A percentile compares a stretch with the other conserved stretches of the same genome.
Evolutionary conservation across 345 rosid genomes (phyloP).

Genomic region (Anastatica hierochuntica): DNA sequence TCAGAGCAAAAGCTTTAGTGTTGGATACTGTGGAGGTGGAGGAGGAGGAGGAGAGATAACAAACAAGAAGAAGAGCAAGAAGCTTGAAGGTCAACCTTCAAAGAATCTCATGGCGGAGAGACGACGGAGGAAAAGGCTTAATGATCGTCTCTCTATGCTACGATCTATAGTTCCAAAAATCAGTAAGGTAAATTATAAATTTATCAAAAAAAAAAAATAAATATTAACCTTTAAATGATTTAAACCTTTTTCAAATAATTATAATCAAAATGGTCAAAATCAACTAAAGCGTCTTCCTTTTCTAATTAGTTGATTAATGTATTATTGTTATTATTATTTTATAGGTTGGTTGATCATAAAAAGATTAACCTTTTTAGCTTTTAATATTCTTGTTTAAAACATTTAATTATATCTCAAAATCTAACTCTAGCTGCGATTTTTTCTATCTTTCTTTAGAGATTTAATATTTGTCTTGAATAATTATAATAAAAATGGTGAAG

Average conservation of each 20-base stretch:
- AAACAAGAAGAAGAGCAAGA: slow-evolving; percentile 42
- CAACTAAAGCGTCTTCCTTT: background rate
- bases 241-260: background rate
- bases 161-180: slow-evolving; percentile 93
- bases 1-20: slow-evolving; percentile 33
- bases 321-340: background rate
- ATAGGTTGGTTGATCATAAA: slow-evolving; percentile 6
- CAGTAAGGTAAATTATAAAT: slow-evolving; percentile 49
- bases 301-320: background rate
- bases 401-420: background rate
- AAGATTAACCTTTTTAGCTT: slow-evolving; percentile 4
- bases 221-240: background rate
- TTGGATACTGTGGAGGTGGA: slow-evolving; percentile 34
- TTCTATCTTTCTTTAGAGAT: background rate
- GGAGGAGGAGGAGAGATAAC: slow-evolving; percentile 21
- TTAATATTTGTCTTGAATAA: background rate
- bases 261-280: slow-evolving; percentile 10
- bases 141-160: slow-evolving; percentile 78
- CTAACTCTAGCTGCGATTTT: slow-evolving; percentile 4
- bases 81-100: slow-evolving; percentile 76
- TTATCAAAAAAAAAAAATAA: too few relatives aligned
- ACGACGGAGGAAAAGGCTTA: slow-evolving; percentile 73
- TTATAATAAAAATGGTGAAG: background rate
- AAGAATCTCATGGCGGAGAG: slow-evolving; percentile 90
- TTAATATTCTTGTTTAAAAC: too few relatives aligned